Evolutionary conservation across 116 monocot genomes (phyloP).

Genomic region (Iris pallida): DNA sequence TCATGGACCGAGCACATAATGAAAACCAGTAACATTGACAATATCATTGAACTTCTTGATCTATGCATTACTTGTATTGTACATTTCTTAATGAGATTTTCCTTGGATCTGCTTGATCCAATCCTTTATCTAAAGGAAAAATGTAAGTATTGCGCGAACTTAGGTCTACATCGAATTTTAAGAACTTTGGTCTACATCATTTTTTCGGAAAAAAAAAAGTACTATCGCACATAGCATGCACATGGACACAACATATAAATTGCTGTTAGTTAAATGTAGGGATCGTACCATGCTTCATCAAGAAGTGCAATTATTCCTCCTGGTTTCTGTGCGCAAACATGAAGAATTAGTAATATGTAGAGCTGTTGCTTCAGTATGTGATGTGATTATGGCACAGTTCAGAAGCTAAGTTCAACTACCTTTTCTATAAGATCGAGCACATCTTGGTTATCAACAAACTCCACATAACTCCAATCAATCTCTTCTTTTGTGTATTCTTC

Average conservation of each 20-base stretch:
- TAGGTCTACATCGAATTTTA: too few species aligned
- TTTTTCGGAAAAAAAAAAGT: too few species aligned
- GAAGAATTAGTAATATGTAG: slow-evolving; percentile 12
- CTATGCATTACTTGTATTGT: too few species aligned
- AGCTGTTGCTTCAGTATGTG: background rate
- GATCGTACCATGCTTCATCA: slow-evolving; percentile 92
- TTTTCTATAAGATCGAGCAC: slow-evolving; percentile 98
- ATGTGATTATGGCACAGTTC: background rate
- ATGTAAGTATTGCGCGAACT: background rate
- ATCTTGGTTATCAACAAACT: slow-evolving; percentile 99
- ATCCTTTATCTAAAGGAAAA: background rate
- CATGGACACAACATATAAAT: too few species aligned
- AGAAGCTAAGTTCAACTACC: slow-evolving; percentile 25
- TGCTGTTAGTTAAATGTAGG: background rate
- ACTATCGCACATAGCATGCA: too few species aligned
- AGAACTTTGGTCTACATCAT: too few species aligned
- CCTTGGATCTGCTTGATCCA: too few species aligned
- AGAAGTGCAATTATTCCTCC: slow-evolving; percentile 99
- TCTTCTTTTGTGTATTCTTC: slow-evolving; percentile 96
- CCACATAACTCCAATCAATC: slow-evolving; percentile 97
- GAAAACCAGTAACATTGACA: too few species aligned
- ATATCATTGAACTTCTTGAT: too few species aligned
- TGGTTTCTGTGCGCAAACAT: slow-evolving; percentile 63
- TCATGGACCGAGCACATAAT: too few species aligned
- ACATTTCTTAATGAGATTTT: too few species aligned